Conservation (phyloP, 192 early-diverging fungal species). For the Spizellomyces punctatus region DNA sequence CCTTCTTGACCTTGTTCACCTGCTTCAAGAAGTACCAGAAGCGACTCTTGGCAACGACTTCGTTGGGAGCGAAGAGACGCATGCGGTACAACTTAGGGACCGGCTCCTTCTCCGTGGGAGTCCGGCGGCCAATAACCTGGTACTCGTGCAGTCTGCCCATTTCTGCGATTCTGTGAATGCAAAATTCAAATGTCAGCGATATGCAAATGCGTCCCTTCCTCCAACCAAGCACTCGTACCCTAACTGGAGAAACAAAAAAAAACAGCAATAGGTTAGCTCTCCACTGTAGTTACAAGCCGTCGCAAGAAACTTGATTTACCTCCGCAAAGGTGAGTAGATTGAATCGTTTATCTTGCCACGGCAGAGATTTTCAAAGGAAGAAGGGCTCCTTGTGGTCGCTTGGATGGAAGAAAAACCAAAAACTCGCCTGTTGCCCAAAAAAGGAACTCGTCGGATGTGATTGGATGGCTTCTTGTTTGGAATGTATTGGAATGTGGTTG, state of each 20-base stretch:
- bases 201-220: not conserved
- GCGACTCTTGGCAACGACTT: slow-evolving; percentile 96
- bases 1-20: slow-evolving; percentile 99
- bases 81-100: slow-evolving; percentile 96
- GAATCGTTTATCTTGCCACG: slow-evolving; percentile 12
- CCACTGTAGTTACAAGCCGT: not conserved
- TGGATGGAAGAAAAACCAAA: no score
- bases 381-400: no score
- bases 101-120: slow-evolving; percentile 88
- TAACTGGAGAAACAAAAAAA: slow-evolving; percentile 9
- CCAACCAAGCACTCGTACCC: not conserved
- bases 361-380: not conserved
- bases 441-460: no score
- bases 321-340: slow-evolving; percentile 9
- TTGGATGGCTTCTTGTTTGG: no score
- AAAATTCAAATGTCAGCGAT: not conserved
- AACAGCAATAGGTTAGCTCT: not conserved
- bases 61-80: slow-evolving; percentile 98
- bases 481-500: no score
- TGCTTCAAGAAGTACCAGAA: slow-evolving; percentile 99
- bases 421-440: no score
- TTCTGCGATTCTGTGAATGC: slow-evolving; percentile 12
- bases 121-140: slow-evolving; percentile 94
- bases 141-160: slow-evolving; percentile 57
- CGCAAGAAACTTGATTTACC: not conserved